Evolutionary conservation across 2,329 filamentous ascomycete species (phyloP), one percentile per base, ranked within the genome.

Genomic region (Fusarium incarnatum): DNA sequence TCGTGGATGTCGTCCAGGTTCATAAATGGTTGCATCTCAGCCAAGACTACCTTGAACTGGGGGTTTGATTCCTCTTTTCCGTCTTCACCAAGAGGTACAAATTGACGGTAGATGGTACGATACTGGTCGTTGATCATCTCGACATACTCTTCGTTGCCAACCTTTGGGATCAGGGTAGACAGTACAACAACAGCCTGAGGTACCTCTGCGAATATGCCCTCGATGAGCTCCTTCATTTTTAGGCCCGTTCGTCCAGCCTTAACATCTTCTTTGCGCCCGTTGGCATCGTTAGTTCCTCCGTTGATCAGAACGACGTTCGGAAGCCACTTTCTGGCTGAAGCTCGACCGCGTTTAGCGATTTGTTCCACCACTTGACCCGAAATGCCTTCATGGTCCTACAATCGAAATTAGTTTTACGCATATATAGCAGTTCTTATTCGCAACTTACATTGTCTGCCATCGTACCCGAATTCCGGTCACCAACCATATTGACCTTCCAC

Each of bases 401-500:
- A 22, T 18, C 1, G 8, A 12, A 12, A 13, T 56, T 6, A 56
- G 22, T 22, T 7, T 6, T 32, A 8, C 8, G 4, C 4, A 10
- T 28, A 27, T 27, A 10, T 27, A 27, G 6, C 6, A 27, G 1
- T 2, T 2, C 25, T 3, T 8, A 11, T 12, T 12, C 20, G 32
- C 9, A 47, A 37, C 53, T 40, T 20, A 56, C 53, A 18, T 37
- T 56, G 16, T 56, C 53, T 56, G 53, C 28, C 53, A 56, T 56
- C 9, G 8, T 18, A 22, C 53, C 53, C 5, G 28, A 37, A 20
- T 56, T 56, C 7, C 12, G 22, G 10, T 20, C 32, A 8, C 53
- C 53, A 37, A 56, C 53, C 53, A 56, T 56, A 6, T 56, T 56
- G 23, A 56, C 53, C 20, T 56, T 47, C 53, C 53, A 56, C 46